A percentile compares a stretch with the other conserved stretches of the same genome.
Conservation (phyloP, 176 grass and related monocot species). For the Oryza rufipogon region DNA sequence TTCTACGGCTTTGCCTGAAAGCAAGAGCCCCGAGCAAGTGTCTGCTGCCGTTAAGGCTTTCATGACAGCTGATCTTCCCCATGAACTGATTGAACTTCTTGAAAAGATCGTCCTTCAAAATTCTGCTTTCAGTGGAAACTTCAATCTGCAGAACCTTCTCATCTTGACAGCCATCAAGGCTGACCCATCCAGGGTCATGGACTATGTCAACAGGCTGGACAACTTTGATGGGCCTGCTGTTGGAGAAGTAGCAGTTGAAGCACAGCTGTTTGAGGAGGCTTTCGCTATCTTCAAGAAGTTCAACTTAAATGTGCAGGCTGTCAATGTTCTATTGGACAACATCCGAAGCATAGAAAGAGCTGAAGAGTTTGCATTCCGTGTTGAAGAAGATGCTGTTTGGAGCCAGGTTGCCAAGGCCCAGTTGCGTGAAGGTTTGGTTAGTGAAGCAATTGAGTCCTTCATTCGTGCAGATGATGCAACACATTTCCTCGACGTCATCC, state of each 20-base stretch:
- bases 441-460: constrained; percentile 97
- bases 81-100: constrained; percentile 97
- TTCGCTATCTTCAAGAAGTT: constrained; percentile 99
- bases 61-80: constrained; percentile 97
- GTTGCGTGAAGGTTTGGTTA: constrained; percentile 84
- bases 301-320: constrained; percentile 93
- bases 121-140: constrained; percentile 97
- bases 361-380: constrained; percentile 91
- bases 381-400: constrained; percentile 98
- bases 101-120: constrained; percentile 99
- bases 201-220: constrained; percentile 93
- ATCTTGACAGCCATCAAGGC: constrained; percentile 98
- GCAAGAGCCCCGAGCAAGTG: constrained; percentile 98
- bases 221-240: constrained; percentile 99
- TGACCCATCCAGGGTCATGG: constrained; percentile 93
- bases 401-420: constrained; percentile 96
- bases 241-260: constrained; percentile 94
- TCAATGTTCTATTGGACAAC: constrained; percentile 90
- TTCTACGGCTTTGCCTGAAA: constrained; percentile 92
- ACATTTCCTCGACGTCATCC: constrained; percentile 90
- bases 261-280: constrained; percentile 89
- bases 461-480: constrained; percentile 90
- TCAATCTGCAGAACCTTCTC: constrained; percentile 94
- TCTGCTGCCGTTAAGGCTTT: constrained; percentile 99
- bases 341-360: constrained; percentile 91